Percentiles rank a stretch among this genome's conserved stretches.
phyloP scores from a whole-genome alignment of 768 basidiomycete genomes.

The Suillus luteus region DNA sequence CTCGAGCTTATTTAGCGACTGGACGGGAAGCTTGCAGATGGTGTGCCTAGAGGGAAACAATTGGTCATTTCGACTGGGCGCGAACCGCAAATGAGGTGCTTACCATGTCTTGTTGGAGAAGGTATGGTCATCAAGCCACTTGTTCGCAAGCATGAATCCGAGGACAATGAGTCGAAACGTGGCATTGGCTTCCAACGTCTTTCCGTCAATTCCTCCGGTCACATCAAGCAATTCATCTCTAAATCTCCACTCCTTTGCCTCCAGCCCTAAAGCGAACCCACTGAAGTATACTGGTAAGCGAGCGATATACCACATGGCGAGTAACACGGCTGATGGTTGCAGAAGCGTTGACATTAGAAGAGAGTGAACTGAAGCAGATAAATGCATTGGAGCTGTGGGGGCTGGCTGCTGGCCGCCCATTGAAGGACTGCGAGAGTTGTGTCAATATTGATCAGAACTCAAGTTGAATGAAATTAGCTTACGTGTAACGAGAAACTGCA shows the following conservation, averaged over 20 bases:
- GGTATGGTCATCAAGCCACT: slow-evolving; percentile 87
- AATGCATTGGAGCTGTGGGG: slow-evolving; percentile 41
- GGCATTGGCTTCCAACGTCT: slow-evolving; percentile 55
- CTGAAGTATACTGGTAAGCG: slow-evolving; percentile 72
- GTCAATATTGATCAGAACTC: slow-evolving; percentile 17
- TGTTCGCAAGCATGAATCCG: slow-evolving; percentile 85
- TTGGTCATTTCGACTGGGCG: slow-evolving; percentile 8
- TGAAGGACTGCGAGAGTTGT: slow-evolving; percentile 24
- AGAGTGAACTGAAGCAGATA: slow-evolving; percentile 67
- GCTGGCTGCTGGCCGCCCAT: slow-evolving; percentile 34
- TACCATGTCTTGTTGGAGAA: slow-evolving; percentile 91
- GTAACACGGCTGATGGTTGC: slow-evolving; percentile 78
- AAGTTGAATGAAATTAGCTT: slow-evolving; percentile 31
- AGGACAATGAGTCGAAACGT: slow-evolving; percentile 76
- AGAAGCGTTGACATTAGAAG: slow-evolving; percentile 76
- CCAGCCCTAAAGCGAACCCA: slow-evolving; percentile 49
- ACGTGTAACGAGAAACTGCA: slow-evolving; percentile 56
- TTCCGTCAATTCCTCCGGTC: slow-evolving; percentile 42
- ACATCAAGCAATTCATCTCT: slow-evolving; percentile 60
- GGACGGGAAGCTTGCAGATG: slow-evolving; percentile 75
- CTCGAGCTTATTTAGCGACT: slow-evolving; percentile 70
- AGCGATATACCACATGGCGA: slow-evolving; percentile 82
- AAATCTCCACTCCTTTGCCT: slow-evolving; percentile 64
- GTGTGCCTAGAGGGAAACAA: slow-evolving; percentile 58
- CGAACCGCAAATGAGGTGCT: slow-evolving; percentile 21